Evolutionary conservation across 2,329 filamentous ascomycete species (phyloP).

Genomic region (Bipolaris zeicola): DNA sequence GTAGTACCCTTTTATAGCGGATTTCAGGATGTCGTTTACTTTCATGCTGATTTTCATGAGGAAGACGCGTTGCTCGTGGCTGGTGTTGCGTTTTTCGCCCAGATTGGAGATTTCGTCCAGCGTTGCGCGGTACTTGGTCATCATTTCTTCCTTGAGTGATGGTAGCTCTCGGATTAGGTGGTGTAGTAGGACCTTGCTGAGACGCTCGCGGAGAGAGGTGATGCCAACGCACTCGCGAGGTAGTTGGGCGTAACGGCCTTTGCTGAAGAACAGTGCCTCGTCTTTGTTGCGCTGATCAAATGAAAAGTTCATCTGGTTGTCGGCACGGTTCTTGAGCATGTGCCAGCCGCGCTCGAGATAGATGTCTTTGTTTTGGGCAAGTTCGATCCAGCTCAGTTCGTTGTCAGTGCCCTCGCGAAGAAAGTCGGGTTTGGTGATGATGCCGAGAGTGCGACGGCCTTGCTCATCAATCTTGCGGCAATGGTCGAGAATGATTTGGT

Average conservation of each 20-base stretch:
- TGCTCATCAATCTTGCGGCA: slow-evolving; percentile 54
- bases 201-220: slow-evolving; percentile 52
- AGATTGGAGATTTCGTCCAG: slow-evolving; percentile 51
- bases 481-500: slow-evolving; percentile 63
- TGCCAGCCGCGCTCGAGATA: slow-evolving; percentile 59
- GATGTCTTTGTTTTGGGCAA: slow-evolving; percentile 50
- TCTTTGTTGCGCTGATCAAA: slow-evolving; percentile 50
- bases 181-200: slow-evolving; percentile 57
- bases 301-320: slow-evolving; percentile 43
- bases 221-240: slow-evolving; percentile 53
- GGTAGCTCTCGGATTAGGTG: slow-evolving; percentile 48
- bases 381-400: slow-evolving; percentile 49
- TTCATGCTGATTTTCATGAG: slow-evolving; percentile 55
- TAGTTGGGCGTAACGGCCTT: slow-evolving; percentile 35
- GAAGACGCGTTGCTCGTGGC: slow-evolving; percentile 56
- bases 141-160: slow-evolving; percentile 39
- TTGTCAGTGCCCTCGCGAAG: slow-evolving; percentile 51
- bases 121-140: slow-evolving; percentile 32
- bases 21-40: slow-evolving; percentile 54
- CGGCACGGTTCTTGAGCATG: slow-evolving; percentile 57
- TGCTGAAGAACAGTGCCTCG: slow-evolving; percentile 46
- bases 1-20: slow-evolving; percentile 60
- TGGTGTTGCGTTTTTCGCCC: slow-evolving; percentile 55
- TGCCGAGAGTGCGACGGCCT: slow-evolving; percentile 58
- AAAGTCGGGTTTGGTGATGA: slow-evolving; percentile 64